These are phyloP conservation scores for Globisporangium camurandrum DNA, from an alignment of 352 stramenopile genomes.

Conservation along the genomic window DNA sequence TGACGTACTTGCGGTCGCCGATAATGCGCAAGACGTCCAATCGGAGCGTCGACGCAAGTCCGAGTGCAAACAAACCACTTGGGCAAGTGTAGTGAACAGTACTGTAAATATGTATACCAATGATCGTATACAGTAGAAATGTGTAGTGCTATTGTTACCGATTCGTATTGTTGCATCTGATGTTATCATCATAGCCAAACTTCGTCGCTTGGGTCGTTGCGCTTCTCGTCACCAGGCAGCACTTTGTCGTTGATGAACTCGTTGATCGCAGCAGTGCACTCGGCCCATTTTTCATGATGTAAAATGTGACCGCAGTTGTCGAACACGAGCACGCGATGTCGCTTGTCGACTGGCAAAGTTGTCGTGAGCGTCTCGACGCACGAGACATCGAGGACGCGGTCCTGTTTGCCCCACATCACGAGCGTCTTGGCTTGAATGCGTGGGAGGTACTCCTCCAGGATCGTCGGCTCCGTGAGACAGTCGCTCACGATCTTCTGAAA, in stretches of 20 bases:
- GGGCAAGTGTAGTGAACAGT: too few relatives aligned
- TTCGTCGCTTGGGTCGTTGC: too few relatives aligned
- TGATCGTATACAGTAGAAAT: too few relatives aligned
- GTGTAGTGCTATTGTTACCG: too few relatives aligned
- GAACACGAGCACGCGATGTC: constrained; percentile 42
- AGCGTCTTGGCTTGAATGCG: constrained; percentile 45
- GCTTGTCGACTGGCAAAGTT: constrained; percentile 27
- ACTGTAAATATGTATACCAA: too few relatives aligned
- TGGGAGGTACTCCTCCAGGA: constrained; percentile 56
- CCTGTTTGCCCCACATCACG: constrained; percentile 68
- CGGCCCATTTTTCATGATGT: constrained; percentile 54
- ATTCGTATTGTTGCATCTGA: too few relatives aligned
- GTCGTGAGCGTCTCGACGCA: constrained; percentile 50
- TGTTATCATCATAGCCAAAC: too few relatives aligned
- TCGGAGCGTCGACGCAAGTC: too few relatives aligned
- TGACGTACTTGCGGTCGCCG: constrained; percentile 55
- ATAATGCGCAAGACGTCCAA: constrained; percentile 14
- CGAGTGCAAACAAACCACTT: too few relatives aligned
- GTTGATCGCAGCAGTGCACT: constrained; percentile 58
- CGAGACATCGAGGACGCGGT: constrained; percentile 62
- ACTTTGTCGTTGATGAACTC: constrained; percentile 29
- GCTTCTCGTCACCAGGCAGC: constrained; percentile 1
- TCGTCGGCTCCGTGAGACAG: constrained; percentile 37
- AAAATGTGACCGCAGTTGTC: constrained; percentile 62
- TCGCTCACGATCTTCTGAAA: constrained; percentile 56